These are phyloP conservation scores for Starmerella apis DNA, from an alignment of 805 yeast species.

Conservation along the genomic window DNA sequence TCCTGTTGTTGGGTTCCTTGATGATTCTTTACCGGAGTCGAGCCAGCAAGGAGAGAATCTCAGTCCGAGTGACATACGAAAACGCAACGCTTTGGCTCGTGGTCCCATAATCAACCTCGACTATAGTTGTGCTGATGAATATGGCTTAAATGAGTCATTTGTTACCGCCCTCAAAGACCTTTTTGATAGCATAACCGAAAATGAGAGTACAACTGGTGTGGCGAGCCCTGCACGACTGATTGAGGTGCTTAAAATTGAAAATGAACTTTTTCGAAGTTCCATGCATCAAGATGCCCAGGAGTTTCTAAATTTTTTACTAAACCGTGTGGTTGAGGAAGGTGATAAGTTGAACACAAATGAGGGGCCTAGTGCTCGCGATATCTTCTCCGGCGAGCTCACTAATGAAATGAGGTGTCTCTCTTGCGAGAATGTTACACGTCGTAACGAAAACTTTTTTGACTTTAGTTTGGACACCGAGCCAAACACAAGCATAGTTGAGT, in stretches of 20 bases:
- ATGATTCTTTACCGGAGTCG: conserved; percentile 4
- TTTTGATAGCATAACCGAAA: conserved; percentile 73
- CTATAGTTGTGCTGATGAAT: conserved; percentile 45
- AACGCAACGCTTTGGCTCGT: conserved; percentile 59
- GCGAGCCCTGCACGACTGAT: conserved; percentile 72
- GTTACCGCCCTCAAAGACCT: conserved; percentile 70
- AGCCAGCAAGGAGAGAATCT: conserved; percentile 8
- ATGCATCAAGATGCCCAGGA: conserved; percentile 99
- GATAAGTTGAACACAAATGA: conserved; percentile 24
- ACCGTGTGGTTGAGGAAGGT: conserved; percentile 49
- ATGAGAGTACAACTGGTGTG: conserved; percentile 59
- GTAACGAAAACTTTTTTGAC: conserved; percentile 81
- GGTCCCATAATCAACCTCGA: conserved; percentile 85
- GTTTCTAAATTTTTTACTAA: conserved; percentile 75
- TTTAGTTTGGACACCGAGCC: conserved; percentile 73
- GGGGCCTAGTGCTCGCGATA: conserved; percentile 38
- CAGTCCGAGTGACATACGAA: conserved; percentile 50
- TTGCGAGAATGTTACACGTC: conserved; percentile 70
- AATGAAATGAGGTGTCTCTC: conserved; percentile 82
- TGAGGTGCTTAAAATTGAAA: conserved; percentile 66
- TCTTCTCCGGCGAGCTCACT: conserved; percentile 77
- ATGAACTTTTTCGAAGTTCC: conserved; percentile 71
- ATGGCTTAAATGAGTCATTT: conserved; percentile 42
- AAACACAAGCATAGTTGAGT: conserved; percentile 62
- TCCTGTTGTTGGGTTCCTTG: conserved; percentile 18